phyloP scores from a whole-genome alignment of 2,329 filamentous ascomycete species.

The Aspergillus unguis region DNA sequence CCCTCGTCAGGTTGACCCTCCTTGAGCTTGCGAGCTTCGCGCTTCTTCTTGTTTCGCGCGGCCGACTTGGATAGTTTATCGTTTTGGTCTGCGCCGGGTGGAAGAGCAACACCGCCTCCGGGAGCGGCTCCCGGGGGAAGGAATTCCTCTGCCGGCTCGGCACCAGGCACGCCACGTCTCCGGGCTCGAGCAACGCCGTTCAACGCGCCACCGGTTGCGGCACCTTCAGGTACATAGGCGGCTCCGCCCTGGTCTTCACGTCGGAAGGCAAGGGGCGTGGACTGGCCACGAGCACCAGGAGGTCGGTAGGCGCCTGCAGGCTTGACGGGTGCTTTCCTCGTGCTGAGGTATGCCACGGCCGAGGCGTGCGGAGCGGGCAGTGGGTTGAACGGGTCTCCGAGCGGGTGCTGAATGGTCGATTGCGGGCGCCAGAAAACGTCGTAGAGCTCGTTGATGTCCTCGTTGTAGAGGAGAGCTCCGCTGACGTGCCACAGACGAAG shows the following conservation, averaged over 20 bases:
- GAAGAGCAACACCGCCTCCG: slow-evolving; percentile 63
- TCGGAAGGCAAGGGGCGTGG: slow-evolving; percentile 91
- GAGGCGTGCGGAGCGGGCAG: slow-evolving; percentile 78
- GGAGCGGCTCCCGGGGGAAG: slow-evolving; percentile 67
- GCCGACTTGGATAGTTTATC: slow-evolving; percentile 78
- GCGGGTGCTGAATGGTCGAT: slow-evolving; percentile 56
- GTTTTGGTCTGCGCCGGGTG: slow-evolving; percentile 58
- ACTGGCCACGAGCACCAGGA: slow-evolving; percentile 82
- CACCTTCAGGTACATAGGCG: slow-evolving; percentile 78
- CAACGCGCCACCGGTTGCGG: slow-evolving; percentile 54
- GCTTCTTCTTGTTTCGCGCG: slow-evolving; percentile 98
- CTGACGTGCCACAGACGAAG: slow-evolving; percentile 92
- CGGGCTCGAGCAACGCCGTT: slow-evolving; percentile 77
- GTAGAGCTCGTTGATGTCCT: slow-evolving; percentile 93
- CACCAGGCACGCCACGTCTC: slow-evolving; percentile 80
- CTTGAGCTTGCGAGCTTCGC: slow-evolving; percentile 89
- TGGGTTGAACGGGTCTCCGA: slow-evolving; percentile 68
- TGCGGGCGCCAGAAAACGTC: slow-evolving; percentile 85
- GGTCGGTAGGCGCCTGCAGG: slow-evolving; percentile 95
- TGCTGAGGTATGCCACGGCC: slow-evolving; percentile 75
- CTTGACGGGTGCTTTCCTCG: slow-evolving; percentile 91
- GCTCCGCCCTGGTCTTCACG: slow-evolving; percentile 95
- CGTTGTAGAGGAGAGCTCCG: slow-evolving; percentile 87
- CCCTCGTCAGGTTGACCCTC: slow-evolving; percentile 64
- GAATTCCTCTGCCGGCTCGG: slow-evolving; percentile 65